A percentile compares a stretch with the other conserved stretches of the same genome.
Conservation (phyloP, 225 moss, liverwort and hornwort species). For the Bryoerythrophyllum caledonicum region DNA sequence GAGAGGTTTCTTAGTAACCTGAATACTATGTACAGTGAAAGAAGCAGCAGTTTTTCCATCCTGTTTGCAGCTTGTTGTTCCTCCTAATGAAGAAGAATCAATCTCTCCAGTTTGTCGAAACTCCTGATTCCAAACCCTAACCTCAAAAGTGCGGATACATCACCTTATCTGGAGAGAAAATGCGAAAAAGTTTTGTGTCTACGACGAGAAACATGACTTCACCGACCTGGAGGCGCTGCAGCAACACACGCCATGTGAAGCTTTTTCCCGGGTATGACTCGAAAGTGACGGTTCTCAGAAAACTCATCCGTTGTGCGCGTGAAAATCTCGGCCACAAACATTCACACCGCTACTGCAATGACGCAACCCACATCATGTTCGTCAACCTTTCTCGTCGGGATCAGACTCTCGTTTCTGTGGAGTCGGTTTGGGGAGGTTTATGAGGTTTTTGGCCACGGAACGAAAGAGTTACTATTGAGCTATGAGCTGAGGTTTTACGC, state of each 20-base stretch:
- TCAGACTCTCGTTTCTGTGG: slow-evolving; percentile 15
- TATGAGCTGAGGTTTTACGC: background rate
- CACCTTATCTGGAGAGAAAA: too few relatives aligned
- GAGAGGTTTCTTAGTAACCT: background rate
- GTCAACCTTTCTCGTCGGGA: slow-evolving; percentile 2
- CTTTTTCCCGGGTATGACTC: background rate
- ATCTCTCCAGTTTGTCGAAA: too few relatives aligned
- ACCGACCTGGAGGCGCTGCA: background rate
- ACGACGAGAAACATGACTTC: background rate
- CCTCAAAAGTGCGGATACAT: background rate
- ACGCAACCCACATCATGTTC: background rate
- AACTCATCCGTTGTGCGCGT: background rate
- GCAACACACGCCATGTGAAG: background rate
- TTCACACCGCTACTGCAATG: background rate
- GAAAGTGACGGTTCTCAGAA: slow-evolving; percentile 3
- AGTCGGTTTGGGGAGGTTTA: slow-evolving; percentile 14
- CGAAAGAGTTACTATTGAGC: background rate
- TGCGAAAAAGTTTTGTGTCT: background rate
- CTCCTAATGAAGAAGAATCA: slow-evolving; percentile 21
- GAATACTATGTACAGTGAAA: slow-evolving; percentile 29
- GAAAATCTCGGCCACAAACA: slow-evolving; percentile 24
- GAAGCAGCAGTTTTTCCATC: slow-evolving; percentile 28
- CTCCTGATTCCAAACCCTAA: too few relatives aligned
- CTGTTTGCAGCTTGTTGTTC: slow-evolving; percentile 7
- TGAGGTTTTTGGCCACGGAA: slow-evolving; percentile 3